Evolutionary conservation across 805 yeast species (phyloP), one percentile per base, ranked within the genome.

Genomic region (Candida ficus): DNA sequence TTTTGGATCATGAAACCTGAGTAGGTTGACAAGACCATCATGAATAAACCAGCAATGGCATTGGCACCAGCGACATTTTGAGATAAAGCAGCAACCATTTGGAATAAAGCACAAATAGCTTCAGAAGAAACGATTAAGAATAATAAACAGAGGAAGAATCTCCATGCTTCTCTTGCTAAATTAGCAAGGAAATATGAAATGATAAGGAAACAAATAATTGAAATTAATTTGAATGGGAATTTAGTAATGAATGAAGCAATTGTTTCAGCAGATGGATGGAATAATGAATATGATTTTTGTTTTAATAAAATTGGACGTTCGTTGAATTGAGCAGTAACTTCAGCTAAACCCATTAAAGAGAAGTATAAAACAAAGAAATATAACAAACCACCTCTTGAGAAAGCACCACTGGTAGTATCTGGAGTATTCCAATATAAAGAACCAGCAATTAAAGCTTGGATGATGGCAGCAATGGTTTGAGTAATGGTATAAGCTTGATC

Each of bases 221-320:
- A 65, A 26, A 69, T 47, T 26, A 75, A 46, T 60, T 83, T 83
- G 41, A 76, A 67, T 3, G 91, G 90, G 44, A 83, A 60, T 39
- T 77, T 82, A 3, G 85, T 71, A 4, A 81, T 39, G 31, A 76
- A 65, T 7, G 76, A 64, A 0, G 88, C 81, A 7, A 84, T 49
- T 1, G 87, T 84, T 56, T 85, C 93, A 4, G 86, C 79, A 8
- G 88, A 72, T 5, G 90, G 89, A 43, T 79, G 78, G 58, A 81
- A 86, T 43, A 84, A 71, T 0, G 87, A 79, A 50, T 80, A 85
- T 33, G 74, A 71, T 54, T 80, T 78, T 58, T 85, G 95, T 54
- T 85, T 84, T 52, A 74, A 73, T 21, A 82, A 70, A 47, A 85
- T 76, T 35, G 80, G 74, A 47, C 83, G 70, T 33, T 74, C 67